Base-by-base conservation (phyloP, 805 yeast genomes). In the Suhomyces sp. region DNA sequence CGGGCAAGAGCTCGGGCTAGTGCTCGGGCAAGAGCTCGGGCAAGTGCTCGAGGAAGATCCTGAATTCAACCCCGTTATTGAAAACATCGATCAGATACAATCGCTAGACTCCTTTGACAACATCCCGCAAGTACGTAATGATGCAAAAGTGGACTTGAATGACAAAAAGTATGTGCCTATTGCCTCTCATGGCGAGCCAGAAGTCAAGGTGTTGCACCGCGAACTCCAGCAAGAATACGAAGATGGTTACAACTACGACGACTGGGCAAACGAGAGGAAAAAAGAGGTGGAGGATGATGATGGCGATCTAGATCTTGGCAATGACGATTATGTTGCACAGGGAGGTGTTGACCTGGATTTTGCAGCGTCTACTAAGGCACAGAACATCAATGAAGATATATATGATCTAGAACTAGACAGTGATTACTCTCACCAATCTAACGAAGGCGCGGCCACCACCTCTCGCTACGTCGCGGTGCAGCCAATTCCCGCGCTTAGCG, bases 51-150 rank as follows among this genome's bases (percentile, higher is more conserved):
- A 54, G 10, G 56, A 50, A 1, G 48, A 47, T 19, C 52, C 49
- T 2, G 53, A 49, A 25, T 50, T 55, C 31, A 50, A 51, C 20
- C 62, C 63, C 3, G 56, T 56, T 12, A 56, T 60, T 24, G 62
- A 51, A 43, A 60, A 60, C 31, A 27, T 53, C 6, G 46, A 51
- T 6, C 40, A 39, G 13, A 25, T 52, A 17, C 35, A 48, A 8
- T 12, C 15, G 6, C 27, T 25, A 45, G 20, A 15, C 40, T 20
- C 20, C 15, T 37, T 4, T n/a, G n/a, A n/a, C n/a, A 17, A 19
- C 1, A n/a, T 39, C 7, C 19, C 50, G 6, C 21, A 21, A 4
- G 17, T 46, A 6, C 25, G 48, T 9, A 46, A 46, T 21, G 48
- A 46, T 22, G 43, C 48, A 9, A 7, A 7, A 1, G 43, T 46